Evolutionary conservation across 139 green algal genomes (phyloP), one percentile per base, ranked within the genome.

Genomic region (Microglena sp.): DNA sequence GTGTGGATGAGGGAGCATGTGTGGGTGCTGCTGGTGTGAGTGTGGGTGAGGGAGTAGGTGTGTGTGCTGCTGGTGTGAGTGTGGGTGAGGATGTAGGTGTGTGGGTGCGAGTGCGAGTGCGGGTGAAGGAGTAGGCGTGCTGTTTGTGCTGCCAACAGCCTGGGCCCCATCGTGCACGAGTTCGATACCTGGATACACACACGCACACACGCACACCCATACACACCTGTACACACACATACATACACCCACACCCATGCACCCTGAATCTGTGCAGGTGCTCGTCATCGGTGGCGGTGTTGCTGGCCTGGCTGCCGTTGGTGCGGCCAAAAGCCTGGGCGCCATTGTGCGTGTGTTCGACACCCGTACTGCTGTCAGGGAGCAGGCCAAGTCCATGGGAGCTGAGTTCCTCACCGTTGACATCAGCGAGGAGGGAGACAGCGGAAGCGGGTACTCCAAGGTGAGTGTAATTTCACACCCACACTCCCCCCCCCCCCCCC

Each of bases 341-440:
- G 87, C 87, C 7, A 79, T 89, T 18, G 84, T 90, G 59, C 75
- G 55, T 4, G 79, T 92, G 30, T 93, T 92, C 76, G 87, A 93
- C 75, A 92, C 85, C 0, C 79, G 85, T 24, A 66, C 62, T 2
- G 83, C 74, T 22, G 79, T 90, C n/a, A 66, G 58, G 4, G 83
- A 89, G 77, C 84, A 91, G 69, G 86, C 84, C 63, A 88, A 90
- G 70, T 86, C 76, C 0, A 70, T 92, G 67, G 87, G 87, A 18
- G 87, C 83, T 27, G 87, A 92, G 77, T 93, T 95, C 74, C 74
- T 96, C 36, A 89, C 79, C 3, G 78, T 90, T 4, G 71, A 90
- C 28, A 68, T 91, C 5, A 67, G 89, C 68, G 87, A 50, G 40
- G 40, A 50, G 40, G 40, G 40, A 11, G 40, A 50, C 40, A 24